Base-by-base conservation (phyloP, 164 flowering plant species). In the Annona cherimola region DNA sequence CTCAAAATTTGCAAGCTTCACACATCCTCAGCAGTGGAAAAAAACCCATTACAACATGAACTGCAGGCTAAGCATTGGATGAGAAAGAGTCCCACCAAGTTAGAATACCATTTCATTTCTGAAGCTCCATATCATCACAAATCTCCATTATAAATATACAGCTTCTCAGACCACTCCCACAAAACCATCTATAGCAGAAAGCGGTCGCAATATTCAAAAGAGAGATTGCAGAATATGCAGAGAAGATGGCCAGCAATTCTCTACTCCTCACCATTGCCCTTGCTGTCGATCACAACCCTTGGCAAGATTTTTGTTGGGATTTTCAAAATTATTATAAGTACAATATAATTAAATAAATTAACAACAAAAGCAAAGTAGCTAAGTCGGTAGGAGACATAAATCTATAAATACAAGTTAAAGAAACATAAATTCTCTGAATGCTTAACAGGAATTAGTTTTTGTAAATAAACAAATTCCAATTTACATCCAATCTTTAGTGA, bases 281-380 rank as follows among this genome's bases (percentile, higher is more conserved):
- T 12, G 80, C 78, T 4, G 63, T 69, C 61, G 80, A 69, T 46
- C 77, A 75, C 3, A 46, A 42, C 12, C 76, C 83, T 0, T 54
- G 73, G 26, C 83, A 80, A 70, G 83, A 80, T 73, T 75, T 77
- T 63, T 80, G 83, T n/a, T n/a, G n/a, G n/a, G n/a, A n/a, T n/a
- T n/a, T n/a, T n/a, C n/a, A n/a, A n/a, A n/a, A n/a, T n/a, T n/a
- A n/a, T n/a, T n/a, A n/a, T n/a, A n/a, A n/a, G n/a, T n/a, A n/a
- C n/a, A n/a, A n/a, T n/a, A n/a, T n/a, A n/a, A n/a, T n/a, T n/a
- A n/a, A n/a, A n/a, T n/a, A n/a, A n/a, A n/a, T n/a, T n/a, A n/a
- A n/a, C n/a, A n/a, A n/a, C n/a, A n/a, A n/a, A n/a, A n/a, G n/a
- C n/a, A n/a, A n/a, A n/a, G n/a, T n/a, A n/a, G n/a, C n/a, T n/a